Evolutionary conservation across 208 protist species (phyloP), one percentile per base, ranked within the genome.

Genomic region (Trypanosoma avium): DNA sequence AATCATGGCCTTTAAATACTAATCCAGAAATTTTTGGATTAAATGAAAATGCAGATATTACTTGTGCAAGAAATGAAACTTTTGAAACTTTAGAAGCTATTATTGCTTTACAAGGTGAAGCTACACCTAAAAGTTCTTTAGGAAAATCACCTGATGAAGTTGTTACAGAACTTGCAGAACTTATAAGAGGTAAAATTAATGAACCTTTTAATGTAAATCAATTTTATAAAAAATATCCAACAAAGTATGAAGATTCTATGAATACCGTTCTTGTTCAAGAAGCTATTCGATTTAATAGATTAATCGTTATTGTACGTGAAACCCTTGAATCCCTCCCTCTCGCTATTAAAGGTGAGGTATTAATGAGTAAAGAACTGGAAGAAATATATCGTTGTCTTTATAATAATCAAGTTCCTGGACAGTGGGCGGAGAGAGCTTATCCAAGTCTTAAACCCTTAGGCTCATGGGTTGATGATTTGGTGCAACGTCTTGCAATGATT

Each of bases 201-300:
- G 55, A 67, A 43, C 75, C 90, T 8, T 97, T 98, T 61, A 86
- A 97, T 70, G 70, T 97, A 53, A 79, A 90, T 26, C 65, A 87
- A 54, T 87, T 98, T 42, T 65, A 85, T 12, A 77, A 79, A 47
- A 82, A 79, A 63, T 99, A 98, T 71, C 96, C 97, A 32, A 97
- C 93, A 7, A 69, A 76, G 36, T 99, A 99, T 83, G 88, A 97
- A 65, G 97, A 99, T 77, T 98, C 95, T 5, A 98, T 99, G 96
- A 99, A 99, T 81, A 99, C 98, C 13, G 98, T 99, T 33, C 73
- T 99, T 17, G 86, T 95, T 27, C 98, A 99, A 79, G 98, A 99
- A 83, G 90, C 97, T 22, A 97, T 97, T 61, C 90, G 97, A n/a
- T 97, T 99, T 62, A 94, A 97, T 61, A 92, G 96, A 21, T 70